phyloP scores from a whole-genome alignment of 495 filamentous ascomycete species.

The Xeromyces bisporus region DNA sequence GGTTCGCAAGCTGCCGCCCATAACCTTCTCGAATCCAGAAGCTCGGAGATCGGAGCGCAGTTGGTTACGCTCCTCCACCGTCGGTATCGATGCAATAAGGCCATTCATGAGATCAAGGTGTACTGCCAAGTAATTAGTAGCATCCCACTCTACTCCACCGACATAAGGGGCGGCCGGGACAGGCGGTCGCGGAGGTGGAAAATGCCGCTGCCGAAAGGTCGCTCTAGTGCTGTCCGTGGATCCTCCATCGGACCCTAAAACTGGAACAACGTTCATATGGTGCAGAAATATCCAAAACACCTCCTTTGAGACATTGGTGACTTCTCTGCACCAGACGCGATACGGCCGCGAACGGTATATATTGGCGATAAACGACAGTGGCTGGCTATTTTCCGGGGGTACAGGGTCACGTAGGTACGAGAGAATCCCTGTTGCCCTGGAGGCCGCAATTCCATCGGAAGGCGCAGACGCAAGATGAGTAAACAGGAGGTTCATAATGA shows the following conservation, averaged over 20 bases:
- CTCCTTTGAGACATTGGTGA: constrained; percentile 84
- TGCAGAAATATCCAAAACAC: constrained; percentile 99
- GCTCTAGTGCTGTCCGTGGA: constrained; percentile 7
- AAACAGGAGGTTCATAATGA: constrained; percentile 74
- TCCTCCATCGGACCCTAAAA: constrained; percentile 16
- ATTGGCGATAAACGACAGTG: constrained; percentile 69
- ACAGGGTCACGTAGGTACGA: constrained; percentile 67
- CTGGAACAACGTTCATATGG: constrained; percentile 69
- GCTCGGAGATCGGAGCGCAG: constrained; percentile 61
- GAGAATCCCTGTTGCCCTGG: constrained; percentile 52
- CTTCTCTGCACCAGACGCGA: constrained; percentile 83
- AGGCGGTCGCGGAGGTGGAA: constrained; percentile 74
- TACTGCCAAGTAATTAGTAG: constrained; percentile 83
- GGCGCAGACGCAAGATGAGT: constrained; percentile 55
- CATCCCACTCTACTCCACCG: constrained; percentile 97
- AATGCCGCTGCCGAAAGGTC: constrained; percentile 40
- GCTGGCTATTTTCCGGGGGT: constrained; percentile 53
- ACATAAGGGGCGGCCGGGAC: constrained; percentile 93
- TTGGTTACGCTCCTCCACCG: constrained; percentile 52
- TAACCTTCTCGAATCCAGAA: constrained; percentile 80
- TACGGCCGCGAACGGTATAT: constrained; percentile 83
- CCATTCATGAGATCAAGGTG: constrained; percentile 90
- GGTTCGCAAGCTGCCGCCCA: constrained; percentile 67
- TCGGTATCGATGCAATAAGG: constrained; percentile 68
- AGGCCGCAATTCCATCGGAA: constrained; percentile 28